These are phyloP conservation scores for Scutellaria barbata DNA, from an alignment of 257 asterid species.

Conservation along the genomic window DNA sequence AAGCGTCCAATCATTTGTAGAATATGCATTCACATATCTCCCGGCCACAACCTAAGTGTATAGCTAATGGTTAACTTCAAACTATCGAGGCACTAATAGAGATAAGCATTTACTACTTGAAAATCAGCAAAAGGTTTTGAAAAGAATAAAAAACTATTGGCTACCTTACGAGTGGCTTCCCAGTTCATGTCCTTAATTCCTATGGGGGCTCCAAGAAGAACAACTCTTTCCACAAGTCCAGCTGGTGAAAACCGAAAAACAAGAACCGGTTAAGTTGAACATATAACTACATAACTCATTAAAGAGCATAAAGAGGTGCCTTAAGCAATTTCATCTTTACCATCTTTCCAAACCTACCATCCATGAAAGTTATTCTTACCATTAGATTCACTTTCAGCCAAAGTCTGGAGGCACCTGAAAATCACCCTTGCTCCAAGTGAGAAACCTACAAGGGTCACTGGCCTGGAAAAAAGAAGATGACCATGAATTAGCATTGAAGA, in stretches of 20 bases:
- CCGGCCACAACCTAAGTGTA: slow-evolving; percentile 83
- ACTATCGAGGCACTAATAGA: slow-evolving; percentile 28
- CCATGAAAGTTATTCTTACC: slow-evolving; percentile 44
- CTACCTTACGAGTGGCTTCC: slow-evolving; percentile 91
- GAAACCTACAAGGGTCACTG: slow-evolving; percentile 94
- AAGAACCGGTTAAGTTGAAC: slow-evolving; percentile 26
- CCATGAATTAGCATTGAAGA: slow-evolving; percentile 28
- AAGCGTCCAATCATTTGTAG: slow-evolving; percentile 96
- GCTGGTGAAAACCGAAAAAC: slow-evolving; percentile 45
- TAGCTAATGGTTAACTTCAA: slow-evolving; percentile 29
- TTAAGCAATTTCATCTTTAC: not conserved
- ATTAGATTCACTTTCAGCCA: slow-evolving; percentile 65
- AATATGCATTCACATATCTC: slow-evolving; percentile 81
- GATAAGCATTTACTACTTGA: slow-evolving; percentile 10
- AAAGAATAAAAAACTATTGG: slow-evolving; percentile 2
- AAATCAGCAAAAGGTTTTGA: not conserved
- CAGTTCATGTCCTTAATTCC: slow-evolving; percentile 82
- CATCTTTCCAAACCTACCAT: slow-evolving; percentile 5
- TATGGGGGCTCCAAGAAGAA: slow-evolving; percentile 97
- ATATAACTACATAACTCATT: not conserved
- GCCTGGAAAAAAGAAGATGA: slow-evolving; percentile 64
- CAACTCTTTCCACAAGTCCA: slow-evolving; percentile 88
- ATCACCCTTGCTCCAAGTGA: slow-evolving; percentile 97
- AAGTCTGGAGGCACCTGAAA: slow-evolving; percentile 84
- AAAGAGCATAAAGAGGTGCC: not conserved